Base-by-base conservation (phyloP, 2,329 filamentous ascomycete species). In the Drechslera avenae region DNA sequence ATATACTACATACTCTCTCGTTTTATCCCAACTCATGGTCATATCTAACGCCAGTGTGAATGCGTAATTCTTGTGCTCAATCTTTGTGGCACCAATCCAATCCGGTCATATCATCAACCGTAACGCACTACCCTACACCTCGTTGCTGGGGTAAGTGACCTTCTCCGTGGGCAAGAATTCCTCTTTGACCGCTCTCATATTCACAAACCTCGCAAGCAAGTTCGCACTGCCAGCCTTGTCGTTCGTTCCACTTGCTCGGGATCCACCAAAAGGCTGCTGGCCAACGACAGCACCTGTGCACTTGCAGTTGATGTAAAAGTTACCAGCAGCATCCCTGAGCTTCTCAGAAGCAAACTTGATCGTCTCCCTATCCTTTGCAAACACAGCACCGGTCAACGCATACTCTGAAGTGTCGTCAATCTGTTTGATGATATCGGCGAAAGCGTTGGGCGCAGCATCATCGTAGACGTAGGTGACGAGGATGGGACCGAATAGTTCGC, bases 251-350 rank as follows among this genome's bases (percentile, higher is more conserved):
- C 77, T 80, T 12, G 80, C 79, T 51, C 81, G 74, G n/a, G 79
- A 80, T 32, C 81, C 81, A 50, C 81, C 81, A 55, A 80, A 80
- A 3, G 78, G 76, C 60, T 80, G 78, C 64, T 80, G 78, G 12
- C 76, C 78, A 30, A 80, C 78, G 18, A 78, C 76, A 5, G 76
- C 73, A 26, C 71, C 81, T 2, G 81, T 84, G 54, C 78, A 87
- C 82, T 92, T 92, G 79, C 86, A 89, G 78, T 92, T 93, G 75
- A 93, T 81, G 77, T 93, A 93, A 72, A 92, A 92, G 78, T 93
- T 93, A 34, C 89, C 89, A 0, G 89, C 89, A 0, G 86, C 78
- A 69, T 91, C 85, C 58, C 88, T 80, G 45, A 93, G 79, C 54
- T 80, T 82, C 62, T 91, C 83, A 73, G 91, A 88, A 0, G 88